Percentiles rank a stretch among this genome's conserved stretches.
These are phyloP conservation scores for Dimocarpus longan DNA, from an alignment of 345 rosid genomes.

Conservation along the genomic window DNA sequence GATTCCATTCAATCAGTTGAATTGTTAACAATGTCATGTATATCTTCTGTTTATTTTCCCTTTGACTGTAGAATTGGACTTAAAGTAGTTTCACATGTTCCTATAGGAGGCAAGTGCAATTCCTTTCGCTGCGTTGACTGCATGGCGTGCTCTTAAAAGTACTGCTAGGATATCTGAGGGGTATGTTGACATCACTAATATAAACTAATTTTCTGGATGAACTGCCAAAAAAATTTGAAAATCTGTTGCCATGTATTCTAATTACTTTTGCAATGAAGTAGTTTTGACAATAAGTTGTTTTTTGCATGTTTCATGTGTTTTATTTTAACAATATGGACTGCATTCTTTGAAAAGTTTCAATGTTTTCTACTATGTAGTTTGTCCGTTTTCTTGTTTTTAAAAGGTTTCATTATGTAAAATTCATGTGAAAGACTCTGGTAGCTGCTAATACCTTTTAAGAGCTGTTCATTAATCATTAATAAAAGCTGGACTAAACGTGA, in stretches of 20 bases:
- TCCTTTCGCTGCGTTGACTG: slow-evolving; percentile 96
- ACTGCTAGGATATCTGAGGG: slow-evolving; percentile 90
- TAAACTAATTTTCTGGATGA: neutral
- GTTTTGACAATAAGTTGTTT: neutral
- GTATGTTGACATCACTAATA: slow-evolving; percentile 42
- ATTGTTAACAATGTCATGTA: neutral
- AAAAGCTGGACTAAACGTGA: neutral
- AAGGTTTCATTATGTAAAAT: neutral
- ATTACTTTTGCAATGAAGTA: neutral
- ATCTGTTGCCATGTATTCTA: neutral
- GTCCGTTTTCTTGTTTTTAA: neutral
- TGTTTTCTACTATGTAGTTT: neutral
- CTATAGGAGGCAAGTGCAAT: slow-evolving; percentile 89
- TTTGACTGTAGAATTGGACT: slow-evolving; percentile 8
- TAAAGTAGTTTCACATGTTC: slow-evolving; percentile 15
- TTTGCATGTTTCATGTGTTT: neutral
- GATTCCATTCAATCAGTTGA: neutral
- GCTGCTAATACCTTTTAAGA: neutral
- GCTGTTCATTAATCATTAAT: neutral
- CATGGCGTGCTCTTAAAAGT: slow-evolving; percentile 92
- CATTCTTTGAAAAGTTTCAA: neutral
- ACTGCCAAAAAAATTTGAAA: neutral
- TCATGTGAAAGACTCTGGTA: neutral
- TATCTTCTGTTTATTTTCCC: neutral
- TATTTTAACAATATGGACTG: neutral